phyloP scores from a whole-genome alignment of 768 basidiomycete species.

The Xerocomus spinulosus region DNA sequence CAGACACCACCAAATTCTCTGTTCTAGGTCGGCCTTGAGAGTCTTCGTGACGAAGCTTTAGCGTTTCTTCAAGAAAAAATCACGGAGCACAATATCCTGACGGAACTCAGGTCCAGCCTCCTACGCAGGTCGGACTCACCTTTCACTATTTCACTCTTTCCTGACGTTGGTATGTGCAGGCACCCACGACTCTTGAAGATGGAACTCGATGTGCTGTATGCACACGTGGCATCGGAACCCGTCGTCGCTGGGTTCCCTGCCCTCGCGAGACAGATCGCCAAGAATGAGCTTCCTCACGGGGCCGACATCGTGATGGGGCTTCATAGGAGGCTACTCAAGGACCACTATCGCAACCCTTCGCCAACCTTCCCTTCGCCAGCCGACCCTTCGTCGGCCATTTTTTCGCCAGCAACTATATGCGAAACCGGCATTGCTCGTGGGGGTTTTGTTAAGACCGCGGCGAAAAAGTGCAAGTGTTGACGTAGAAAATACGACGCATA shows the following conservation, averaged over 20 bases:
- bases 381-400: too few species aligned
- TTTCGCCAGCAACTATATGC: too few species aligned
- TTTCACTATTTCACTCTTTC: neutral
- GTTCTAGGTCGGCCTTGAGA: neutral
- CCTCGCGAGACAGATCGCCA: constrained; percentile 7
- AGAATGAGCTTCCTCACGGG: constrained; percentile 9
- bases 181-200: constrained; percentile 7
- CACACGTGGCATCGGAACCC: constrained; percentile 4
- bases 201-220: constrained; percentile 6
- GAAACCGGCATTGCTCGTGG: too few species aligned
- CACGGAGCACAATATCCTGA: neutral
- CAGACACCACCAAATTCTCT: neutral
- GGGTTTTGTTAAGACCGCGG: too few species aligned
- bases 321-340: neutral
- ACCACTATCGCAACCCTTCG: too few species aligned
- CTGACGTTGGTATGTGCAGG: neutral
- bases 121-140: neutral
- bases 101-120: neutral
- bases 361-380: too few species aligned
- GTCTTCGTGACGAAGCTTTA: neutral
- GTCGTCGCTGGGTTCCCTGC: constrained; percentile 6
- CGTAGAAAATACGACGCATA: too few species aligned
- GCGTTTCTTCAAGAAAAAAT: neutral
- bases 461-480: too few species aligned
- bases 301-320: constrained; percentile 9